Evolutionary conservation across 2,329 filamentous ascomycete species (phyloP).

Genomic region (Thermothelomyces thermophilus): DNA sequence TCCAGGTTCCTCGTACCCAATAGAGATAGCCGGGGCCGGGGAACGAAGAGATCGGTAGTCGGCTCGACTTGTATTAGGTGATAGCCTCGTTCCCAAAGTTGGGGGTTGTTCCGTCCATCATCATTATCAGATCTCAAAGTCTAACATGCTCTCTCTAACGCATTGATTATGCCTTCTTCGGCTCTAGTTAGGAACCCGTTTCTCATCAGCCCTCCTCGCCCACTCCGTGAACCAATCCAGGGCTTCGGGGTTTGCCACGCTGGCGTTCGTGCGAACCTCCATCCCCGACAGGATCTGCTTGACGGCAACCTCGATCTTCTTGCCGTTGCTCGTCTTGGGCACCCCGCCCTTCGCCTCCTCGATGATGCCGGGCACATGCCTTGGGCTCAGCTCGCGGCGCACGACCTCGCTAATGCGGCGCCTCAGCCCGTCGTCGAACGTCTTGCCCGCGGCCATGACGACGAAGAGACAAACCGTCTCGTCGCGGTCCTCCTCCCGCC

Average conservation of each 20-base stretch:
- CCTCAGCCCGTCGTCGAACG: slow-evolving; percentile 55
- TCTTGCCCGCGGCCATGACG: slow-evolving; percentile 57
- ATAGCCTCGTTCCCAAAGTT: neutral
- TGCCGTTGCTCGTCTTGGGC: slow-evolving; percentile 87
- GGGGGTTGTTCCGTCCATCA: neutral
- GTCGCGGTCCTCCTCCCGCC: slow-evolving; percentile 64
- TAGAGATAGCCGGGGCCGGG: too few relatives aligned
- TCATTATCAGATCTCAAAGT: neutral
- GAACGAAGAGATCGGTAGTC: too few relatives aligned
- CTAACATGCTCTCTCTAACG: neutral
- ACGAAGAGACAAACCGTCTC: slow-evolving; percentile 87
- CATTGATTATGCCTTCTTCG: too few relatives aligned
- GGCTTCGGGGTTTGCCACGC: slow-evolving; percentile 85
- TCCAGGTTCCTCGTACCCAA: too few relatives aligned
- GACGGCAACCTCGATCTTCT: slow-evolving; percentile 94
- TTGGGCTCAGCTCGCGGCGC: slow-evolving; percentile 71
- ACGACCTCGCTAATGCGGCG: slow-evolving; percentile 60
- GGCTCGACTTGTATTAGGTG: too few relatives aligned
- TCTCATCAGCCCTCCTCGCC: slow-evolving; percentile 42
- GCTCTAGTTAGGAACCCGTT: slow-evolving; percentile 6
- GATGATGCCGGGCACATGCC: slow-evolving; percentile 81
- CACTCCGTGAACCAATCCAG: slow-evolving; percentile 83
- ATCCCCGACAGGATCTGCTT: slow-evolving; percentile 92
- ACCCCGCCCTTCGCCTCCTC: slow-evolving; percentile 66
- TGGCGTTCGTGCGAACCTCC: slow-evolving; percentile 81